phyloP scores from a whole-genome alignment of 805 yeast genomes.

The Saccharomycopsis sp. region DNA sequence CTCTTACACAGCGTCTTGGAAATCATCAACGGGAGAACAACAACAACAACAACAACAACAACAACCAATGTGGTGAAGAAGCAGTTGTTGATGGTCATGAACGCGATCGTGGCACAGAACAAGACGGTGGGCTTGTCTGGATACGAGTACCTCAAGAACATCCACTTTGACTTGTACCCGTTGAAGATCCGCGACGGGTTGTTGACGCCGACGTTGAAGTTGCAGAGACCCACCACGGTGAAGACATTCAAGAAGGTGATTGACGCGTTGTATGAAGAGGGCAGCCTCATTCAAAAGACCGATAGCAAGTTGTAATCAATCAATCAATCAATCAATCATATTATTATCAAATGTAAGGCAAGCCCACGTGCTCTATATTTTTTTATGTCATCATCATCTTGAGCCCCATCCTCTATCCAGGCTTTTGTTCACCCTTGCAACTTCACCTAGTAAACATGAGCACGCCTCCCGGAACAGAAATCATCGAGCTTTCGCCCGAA shows the following conservation, averaged over 20 bases:
- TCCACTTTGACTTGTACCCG: constrained; percentile 46
- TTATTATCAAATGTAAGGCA: too few species aligned
- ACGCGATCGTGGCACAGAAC: constrained; percentile 7
- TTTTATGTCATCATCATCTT: too few species aligned
- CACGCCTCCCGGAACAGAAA: not conserved
- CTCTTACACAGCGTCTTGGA: not conserved
- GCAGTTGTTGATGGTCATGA: constrained; percentile 8
- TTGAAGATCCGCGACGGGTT: constrained; percentile 48
- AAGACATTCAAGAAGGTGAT: constrained; percentile 35
- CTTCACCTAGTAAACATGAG: too few species aligned
- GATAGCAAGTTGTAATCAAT: too few species aligned
- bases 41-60: too few species aligned
- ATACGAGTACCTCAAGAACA: constrained; percentile 53
- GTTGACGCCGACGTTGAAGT: constrained; percentile 59
- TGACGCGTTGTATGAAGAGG: constrained; percentile 38
- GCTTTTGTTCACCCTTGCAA: too few species aligned
- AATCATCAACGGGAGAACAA: constrained; percentile 2
- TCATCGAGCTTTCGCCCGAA: not conserved
- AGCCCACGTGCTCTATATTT: too few species aligned
- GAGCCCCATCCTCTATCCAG: too few species aligned
- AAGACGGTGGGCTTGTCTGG: constrained; percentile 34
- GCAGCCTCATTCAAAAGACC: too few species aligned
- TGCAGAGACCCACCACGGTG: constrained; percentile 43
- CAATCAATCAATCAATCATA: too few species aligned
- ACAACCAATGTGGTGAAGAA: not conserved